Evolutionary conservation across 139 green algal genomes (phyloP).

Genomic region (Edaphochlamys debaryana): DNA sequence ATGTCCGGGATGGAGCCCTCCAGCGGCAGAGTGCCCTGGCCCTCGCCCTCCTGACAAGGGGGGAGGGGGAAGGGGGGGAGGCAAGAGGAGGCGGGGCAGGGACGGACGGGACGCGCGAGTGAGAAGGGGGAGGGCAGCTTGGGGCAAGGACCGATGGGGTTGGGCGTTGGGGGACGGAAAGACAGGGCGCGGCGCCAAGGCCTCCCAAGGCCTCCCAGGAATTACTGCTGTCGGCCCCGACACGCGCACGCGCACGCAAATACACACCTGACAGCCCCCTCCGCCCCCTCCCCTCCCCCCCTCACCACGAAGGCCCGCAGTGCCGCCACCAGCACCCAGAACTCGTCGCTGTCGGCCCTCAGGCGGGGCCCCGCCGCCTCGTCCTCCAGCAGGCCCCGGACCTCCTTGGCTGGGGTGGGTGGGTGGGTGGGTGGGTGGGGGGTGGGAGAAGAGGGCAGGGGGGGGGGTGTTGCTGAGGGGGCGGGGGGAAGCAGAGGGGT

Average conservation of each 20-base stretch:
- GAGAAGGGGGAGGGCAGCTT: no score
- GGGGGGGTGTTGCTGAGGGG: no score
- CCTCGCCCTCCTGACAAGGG: constrained; percentile 51
- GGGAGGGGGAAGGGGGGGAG: neutral
- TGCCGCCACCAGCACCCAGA: constrained; percentile 88
- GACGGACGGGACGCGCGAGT: no score
- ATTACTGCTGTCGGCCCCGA: no score
- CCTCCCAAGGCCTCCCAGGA: no score
- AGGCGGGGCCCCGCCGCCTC: constrained; percentile 29
- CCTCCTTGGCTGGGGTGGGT: constrained; percentile 62
- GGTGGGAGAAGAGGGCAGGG: neutral
- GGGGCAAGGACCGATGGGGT: no score
- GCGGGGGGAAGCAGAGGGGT: no score
- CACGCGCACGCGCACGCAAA: no score
- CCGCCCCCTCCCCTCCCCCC: no score
- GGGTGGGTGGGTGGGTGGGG: neutral
- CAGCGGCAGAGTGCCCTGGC: constrained; percentile 66
- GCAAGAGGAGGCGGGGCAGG: neutral
- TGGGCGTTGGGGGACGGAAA: no score
- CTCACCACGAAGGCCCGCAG: constrained; percentile 77
- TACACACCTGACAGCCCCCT: no score
- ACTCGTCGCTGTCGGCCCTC: constrained; percentile 52
- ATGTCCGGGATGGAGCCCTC: constrained; percentile 96
- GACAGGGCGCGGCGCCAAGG: no score
- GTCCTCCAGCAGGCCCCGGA: constrained; percentile 74